These are phyloP conservation scores for Melocanna baccifera DNA, from an alignment of 176 grass and related monocot species.

Conservation along the genomic window DNA sequence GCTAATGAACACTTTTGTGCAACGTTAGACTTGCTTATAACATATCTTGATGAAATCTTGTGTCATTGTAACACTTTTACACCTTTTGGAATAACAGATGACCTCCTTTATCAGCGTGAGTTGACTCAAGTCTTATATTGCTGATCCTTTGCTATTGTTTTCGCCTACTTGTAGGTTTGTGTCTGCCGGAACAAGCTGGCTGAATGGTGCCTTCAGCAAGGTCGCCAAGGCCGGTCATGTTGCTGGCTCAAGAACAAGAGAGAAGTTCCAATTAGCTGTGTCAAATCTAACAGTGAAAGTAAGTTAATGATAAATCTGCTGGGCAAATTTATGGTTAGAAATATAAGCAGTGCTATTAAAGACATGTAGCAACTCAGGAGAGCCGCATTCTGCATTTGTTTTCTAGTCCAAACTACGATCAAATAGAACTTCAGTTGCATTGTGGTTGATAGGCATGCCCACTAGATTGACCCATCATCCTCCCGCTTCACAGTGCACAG, in stretches of 20 bases:
- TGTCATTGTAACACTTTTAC: neutral
- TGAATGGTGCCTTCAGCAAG: slow-evolving; percentile 90
- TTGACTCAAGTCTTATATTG: neutral
- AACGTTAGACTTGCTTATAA: neutral
- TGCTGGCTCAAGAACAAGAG: slow-evolving; percentile 83
- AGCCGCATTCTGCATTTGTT: neutral
- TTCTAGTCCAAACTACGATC: neutral
- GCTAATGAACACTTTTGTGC: neutral
- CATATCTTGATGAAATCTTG: neutral
- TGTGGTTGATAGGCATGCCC: neutral
- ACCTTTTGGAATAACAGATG: neutral
- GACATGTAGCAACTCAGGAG: neutral
- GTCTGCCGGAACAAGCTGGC: slow-evolving; percentile 88
- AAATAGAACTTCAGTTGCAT: slow-evolving; percentile 24
- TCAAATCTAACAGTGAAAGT: slow-evolving; percentile 88
- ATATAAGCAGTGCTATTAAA: neutral
- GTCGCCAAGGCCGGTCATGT: slow-evolving; percentile 77
- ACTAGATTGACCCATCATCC: neutral
- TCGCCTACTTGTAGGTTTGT: slow-evolving; percentile 70
- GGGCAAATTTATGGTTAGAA: neutral
- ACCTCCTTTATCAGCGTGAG: neutral
- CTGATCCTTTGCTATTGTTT: slow-evolving; percentile 17
- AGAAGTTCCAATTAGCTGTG: slow-evolving; percentile 93
- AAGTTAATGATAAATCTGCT: slow-evolving; percentile 33
- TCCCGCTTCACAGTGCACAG: neutral